Evolutionary conservation across 164 flowering plant species (phyloP).

Genomic region (Berberis vulgaris): DNA sequence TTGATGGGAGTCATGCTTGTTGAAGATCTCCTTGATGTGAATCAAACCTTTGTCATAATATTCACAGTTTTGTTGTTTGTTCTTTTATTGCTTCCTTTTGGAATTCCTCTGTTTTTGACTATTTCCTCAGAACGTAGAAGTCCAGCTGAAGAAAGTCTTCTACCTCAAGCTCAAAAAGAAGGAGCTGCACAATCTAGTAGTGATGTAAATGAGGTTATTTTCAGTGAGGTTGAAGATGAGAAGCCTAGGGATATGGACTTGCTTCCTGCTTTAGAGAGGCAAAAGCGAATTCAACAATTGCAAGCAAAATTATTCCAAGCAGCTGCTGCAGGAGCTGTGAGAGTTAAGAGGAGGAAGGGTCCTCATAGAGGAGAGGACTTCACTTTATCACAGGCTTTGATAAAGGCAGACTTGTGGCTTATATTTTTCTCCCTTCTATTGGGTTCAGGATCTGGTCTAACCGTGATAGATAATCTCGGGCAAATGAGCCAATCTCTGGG

Average conservation of each 20-base stretch:
- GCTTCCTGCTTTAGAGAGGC: slow-evolving; percentile 81
- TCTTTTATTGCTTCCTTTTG: slow-evolving; percentile 55
- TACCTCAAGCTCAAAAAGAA: slow-evolving; percentile 33
- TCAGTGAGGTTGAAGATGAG: slow-evolving; percentile 97
- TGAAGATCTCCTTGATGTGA: slow-evolving; percentile 66
- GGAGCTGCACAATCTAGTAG: slow-evolving; percentile 30
- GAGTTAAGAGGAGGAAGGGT: slow-evolving; percentile 79
- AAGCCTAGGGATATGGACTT: slow-evolving; percentile 70
- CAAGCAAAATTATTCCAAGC: slow-evolving; percentile 80
- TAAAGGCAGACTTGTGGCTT: slow-evolving; percentile 98
- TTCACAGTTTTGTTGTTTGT: slow-evolving; percentile 60
- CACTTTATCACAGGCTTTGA: slow-evolving; percentile 77
- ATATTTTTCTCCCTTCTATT: slow-evolving; percentile 68
- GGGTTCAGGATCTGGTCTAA: slow-evolving; percentile 97
- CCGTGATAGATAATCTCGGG: slow-evolving; percentile 97
- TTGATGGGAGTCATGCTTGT: slow-evolving; percentile 94
- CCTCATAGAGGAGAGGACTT: slow-evolving; percentile 97
- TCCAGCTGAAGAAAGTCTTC: slow-evolving; percentile 50
- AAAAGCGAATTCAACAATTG: slow-evolving; percentile 70
- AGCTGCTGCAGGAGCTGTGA: slow-evolving; percentile 98
- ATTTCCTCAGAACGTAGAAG: slow-evolving; percentile 27
- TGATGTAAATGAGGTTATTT: slow-evolving; percentile 47
- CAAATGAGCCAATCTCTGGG: slow-evolving; percentile 95
- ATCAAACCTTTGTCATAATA: slow-evolving; percentile 35
- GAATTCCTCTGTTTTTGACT: slow-evolving; percentile 50